Evolutionary conservation across 441 rosid genomes (phyloP).

Genomic region (Populus hybrid): DNA sequence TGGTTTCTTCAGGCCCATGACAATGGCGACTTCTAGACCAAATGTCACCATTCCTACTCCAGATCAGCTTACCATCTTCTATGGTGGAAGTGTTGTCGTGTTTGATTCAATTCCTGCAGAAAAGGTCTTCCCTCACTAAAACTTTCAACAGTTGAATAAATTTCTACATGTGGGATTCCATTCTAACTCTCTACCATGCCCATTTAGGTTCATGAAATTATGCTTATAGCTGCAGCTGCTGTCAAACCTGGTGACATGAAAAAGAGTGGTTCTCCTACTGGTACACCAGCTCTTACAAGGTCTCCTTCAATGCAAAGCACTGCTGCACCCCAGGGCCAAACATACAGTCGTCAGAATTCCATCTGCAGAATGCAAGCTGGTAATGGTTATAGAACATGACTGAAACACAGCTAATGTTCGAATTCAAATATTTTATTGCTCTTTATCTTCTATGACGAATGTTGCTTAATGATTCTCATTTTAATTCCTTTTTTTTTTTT

Average conservation of each 20-base stretch:
- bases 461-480: not conserved
- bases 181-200: not conserved
- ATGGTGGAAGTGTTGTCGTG: conserved; percentile 66
- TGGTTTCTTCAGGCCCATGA: conserved; percentile 30
- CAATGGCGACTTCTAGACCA: conserved; percentile 30
- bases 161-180: not conserved
- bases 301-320: conserved; percentile 82
- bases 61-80: conserved; percentile 77
- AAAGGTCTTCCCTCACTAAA: conserved; percentile 43
- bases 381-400: conserved; percentile 18
- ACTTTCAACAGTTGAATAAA: conserved; percentile 1
- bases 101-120: conserved; percentile 67
- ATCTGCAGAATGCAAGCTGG: conserved; percentile 80
- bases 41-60: conserved; percentile 29
- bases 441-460: not conserved
- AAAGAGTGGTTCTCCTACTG: conserved; percentile 35
- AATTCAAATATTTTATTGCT: not conserved
- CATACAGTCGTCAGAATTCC: conserved; percentile 41
- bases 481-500: not conserved
- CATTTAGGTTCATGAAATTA: conserved; percentile 59
- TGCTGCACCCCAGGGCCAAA: conserved; percentile 49
- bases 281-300: conserved; percentile 67
- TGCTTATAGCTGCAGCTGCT: conserved; percentile 51
- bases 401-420: conserved; percentile 6
- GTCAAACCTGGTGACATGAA: conserved; percentile 49